Evolutionary conservation across 306 rosid species (phyloP), one percentile per base, ranked within the genome.

Genomic region (Pterocarpus santalinus): DNA sequence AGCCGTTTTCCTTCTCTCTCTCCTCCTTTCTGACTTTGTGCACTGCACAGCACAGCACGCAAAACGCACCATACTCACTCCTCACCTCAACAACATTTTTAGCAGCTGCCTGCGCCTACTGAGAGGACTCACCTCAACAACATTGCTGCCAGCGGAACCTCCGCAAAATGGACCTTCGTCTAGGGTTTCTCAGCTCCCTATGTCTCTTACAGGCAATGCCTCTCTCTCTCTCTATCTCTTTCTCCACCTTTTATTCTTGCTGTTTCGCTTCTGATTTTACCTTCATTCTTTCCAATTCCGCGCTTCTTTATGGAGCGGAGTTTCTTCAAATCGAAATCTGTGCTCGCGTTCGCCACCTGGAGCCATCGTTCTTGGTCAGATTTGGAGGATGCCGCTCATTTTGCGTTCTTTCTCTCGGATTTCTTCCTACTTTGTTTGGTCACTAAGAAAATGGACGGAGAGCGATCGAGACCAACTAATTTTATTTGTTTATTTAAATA

Each of bases 171-270:
- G 87, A 74, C 60, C 75, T 83, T 86, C 91, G 77, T 33, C 74
- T 83, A 66, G 85, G 87, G 78, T 69, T 84, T 74, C n/a, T 89
- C 79, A 13, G 28, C 12, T 65, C 60, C 1, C 1, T 88, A 5
- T 86, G n/a, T 78, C 82, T 89, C 13, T 79, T 89, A 33, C 97
- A 89, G 97, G 97, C 92, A 88, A 83, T 74, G 53, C 5, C 69
- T 66, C 46, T 44, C 73, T 86, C 78, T 52, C 41, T 75, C 36
- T 44, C 73, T 85, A 75, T 44, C 35, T 76, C 35, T 14, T 34
- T 11, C 10, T 16, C 5, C 16, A 15, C 39, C 47, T 17, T 66
- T 28, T 75, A 0, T 65, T 69, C 62, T 33, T 43, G 33, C 64
- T 39, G 9, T 38, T 68, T 43, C 63, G 3, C 41, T 6, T 35